Evolutionary conservation across 139 green algal species (phyloP).

Genomic region (Chlorella vulgaris): DNA sequence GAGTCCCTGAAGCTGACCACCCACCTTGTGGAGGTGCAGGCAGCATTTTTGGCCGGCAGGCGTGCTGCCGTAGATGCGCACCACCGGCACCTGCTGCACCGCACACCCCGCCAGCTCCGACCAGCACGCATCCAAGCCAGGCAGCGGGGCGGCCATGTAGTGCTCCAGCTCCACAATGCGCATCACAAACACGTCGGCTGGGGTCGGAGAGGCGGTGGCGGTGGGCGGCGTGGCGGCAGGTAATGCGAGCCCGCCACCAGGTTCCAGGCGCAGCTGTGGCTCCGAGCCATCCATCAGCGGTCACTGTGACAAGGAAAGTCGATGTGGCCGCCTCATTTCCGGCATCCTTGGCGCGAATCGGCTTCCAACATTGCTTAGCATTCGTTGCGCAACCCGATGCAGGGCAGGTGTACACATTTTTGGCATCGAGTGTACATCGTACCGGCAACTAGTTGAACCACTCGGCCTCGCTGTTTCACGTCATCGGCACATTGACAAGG

Average conservation of each 20-base stretch:
- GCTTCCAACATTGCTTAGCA: too few relatives aligned
- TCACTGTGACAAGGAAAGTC: too few relatives aligned
- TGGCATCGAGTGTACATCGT: too few relatives aligned
- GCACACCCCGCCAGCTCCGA: slow-evolving; percentile 62
- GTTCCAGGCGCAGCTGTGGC: not conserved
- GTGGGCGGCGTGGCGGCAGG: not conserved
- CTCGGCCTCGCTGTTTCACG: too few relatives aligned
- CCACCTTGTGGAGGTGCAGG: slow-evolving; percentile 88
- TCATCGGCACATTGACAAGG: too few relatives aligned
- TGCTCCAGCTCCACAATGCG: slow-evolving; percentile 83
- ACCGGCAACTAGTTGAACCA: too few relatives aligned
- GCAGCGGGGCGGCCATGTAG: slow-evolving; percentile 80
- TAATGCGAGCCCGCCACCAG: not conserved
- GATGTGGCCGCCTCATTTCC: too few relatives aligned
- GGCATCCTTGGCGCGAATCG: too few relatives aligned
- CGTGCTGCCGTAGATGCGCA: slow-evolving; percentile 92
- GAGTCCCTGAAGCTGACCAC: too few relatives aligned
- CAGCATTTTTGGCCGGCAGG: slow-evolving; percentile 86
- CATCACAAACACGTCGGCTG: slow-evolving; percentile 36
- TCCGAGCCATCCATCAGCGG: not conserved
- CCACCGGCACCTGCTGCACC: slow-evolving; percentile 82
- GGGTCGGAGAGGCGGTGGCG: not conserved
- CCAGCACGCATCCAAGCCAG: slow-evolving; percentile 77
- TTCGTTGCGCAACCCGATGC: too few relatives aligned
- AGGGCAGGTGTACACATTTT: too few relatives aligned